phyloP scores from a whole-genome alignment of 345 rosid species.

The Theobroma cacao region DNA sequence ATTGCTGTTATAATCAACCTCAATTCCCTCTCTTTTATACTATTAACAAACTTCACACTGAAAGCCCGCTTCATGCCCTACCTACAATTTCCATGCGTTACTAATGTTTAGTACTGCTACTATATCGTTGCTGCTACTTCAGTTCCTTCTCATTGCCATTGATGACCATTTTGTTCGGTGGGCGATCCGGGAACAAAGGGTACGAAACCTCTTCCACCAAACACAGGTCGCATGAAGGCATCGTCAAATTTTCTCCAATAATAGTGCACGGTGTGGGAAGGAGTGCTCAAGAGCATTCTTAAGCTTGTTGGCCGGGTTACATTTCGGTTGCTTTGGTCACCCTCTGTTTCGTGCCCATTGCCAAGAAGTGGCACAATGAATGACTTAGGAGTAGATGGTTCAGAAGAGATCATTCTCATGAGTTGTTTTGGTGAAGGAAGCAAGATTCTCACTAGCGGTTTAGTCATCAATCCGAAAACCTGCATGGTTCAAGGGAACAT shows the following conservation, averaged over 20 bases:
- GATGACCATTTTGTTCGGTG: conserved; percentile 33
- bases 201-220: conserved; percentile 85
- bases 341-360: conserved; percentile 36
- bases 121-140: not conserved
- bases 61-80: conserved; percentile 20
- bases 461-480: conserved; percentile 87
- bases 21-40: not conserved
- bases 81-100: conserved; percentile 7
- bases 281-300: conserved; percentile 55
- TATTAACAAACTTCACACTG: conserved; percentile 25
- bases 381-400: conserved; percentile 57
- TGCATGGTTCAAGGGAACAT: conserved; percentile 25
- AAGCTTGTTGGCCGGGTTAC: conserved; percentile 37
- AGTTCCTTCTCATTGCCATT: conserved; percentile 33
- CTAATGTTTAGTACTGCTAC: not conserved
- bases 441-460: conserved; percentile 73
- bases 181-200: conserved; percentile 71
- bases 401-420: conserved; percentile 45
- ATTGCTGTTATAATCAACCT: conserved; percentile 9
- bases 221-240: conserved; percentile 84
- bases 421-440: conserved; percentile 56
- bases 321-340: conserved; percentile 16
- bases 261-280: conserved; percentile 71
- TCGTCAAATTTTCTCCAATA: conserved; percentile 82
- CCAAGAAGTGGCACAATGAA: conserved; percentile 52